phyloP scores from a whole-genome alignment of 2,329 filamentous ascomycete genomes.

The Cercospora citrullina region DNA sequence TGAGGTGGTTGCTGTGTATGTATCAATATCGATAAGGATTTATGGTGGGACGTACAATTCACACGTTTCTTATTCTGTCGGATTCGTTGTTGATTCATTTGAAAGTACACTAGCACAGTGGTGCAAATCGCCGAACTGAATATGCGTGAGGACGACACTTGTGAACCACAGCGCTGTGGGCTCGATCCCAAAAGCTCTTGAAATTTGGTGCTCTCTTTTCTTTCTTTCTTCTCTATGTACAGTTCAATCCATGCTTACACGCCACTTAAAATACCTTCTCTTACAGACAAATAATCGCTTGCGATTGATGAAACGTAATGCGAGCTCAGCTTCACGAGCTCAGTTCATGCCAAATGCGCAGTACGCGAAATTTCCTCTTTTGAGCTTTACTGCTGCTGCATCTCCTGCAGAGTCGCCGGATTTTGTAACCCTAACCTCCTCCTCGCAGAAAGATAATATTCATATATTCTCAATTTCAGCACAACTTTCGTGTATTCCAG shows the following conservation, averaged over 20 bases:
- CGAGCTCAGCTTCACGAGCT: neutral
- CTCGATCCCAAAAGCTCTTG: neutral
- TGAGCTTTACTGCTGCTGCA: neutral
- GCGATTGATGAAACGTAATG: neutral
- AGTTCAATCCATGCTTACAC: neutral
- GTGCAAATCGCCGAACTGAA: no score
- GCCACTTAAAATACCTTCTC: neutral
- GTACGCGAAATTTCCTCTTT: no score
- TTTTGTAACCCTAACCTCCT: constrained; percentile 25
- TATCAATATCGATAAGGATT: neutral
- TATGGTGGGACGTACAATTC: no score
- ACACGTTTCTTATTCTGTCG: no score
- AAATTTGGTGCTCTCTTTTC: neutral
- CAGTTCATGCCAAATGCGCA: neutral
- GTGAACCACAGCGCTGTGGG: no score
- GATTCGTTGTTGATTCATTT: no score
- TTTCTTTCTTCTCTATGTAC: neutral
- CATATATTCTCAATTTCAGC: constrained; percentile 59
- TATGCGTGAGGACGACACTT: no score
- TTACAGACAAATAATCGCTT: neutral
- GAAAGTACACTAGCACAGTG: no score
- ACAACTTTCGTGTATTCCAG: constrained; percentile 56
- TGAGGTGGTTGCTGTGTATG: neutral
- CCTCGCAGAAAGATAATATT: constrained; percentile 55
- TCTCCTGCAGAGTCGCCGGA: constrained; percentile 10